Evolutionary conservation across 73 alveolate genomes (phyloP).

Genomic region (Paramecium primaurelia): DNA sequence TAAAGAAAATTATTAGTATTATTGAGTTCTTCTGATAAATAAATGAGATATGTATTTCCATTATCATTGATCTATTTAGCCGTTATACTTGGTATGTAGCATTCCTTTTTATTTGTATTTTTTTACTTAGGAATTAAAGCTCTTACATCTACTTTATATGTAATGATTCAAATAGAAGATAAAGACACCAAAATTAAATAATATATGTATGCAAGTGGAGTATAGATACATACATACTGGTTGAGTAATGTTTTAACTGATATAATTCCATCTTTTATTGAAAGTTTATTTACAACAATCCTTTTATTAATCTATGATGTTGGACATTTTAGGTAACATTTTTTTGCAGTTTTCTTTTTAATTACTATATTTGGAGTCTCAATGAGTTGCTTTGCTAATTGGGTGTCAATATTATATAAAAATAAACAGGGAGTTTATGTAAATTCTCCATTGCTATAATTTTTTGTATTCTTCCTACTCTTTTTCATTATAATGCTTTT

Average conservation of each 20-base stretch:
- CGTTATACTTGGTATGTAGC: neutral
- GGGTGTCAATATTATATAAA: neutral
- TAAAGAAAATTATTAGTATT: neutral
- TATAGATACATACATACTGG: neutral
- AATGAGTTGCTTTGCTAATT: neutral
- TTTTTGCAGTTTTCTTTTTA: neutral
- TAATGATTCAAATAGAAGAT: neutral
- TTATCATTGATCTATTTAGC: neutral
- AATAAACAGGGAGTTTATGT: neutral
- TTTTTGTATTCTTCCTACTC: neutral
- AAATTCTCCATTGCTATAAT: neutral
- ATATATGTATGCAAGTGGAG: neutral
- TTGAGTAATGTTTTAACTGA: neutral
- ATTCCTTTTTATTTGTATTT: neutral
- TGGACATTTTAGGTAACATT: neutral
- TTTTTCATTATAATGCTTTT: neutral
- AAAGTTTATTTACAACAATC: neutral
- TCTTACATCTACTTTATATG: neutral
- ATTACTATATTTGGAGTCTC: neutral
- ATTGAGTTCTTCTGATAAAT: neutral
- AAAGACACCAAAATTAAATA: neutral
- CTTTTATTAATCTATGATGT: neutral
- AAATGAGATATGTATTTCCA: neutral
- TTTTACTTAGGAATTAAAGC: neutral
- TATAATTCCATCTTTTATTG: neutral